These are phyloP conservation scores for Papiliotrema fonsecae DNA, from an alignment of 1,284 basidiomycete species.

Conservation along the genomic window DNA sequence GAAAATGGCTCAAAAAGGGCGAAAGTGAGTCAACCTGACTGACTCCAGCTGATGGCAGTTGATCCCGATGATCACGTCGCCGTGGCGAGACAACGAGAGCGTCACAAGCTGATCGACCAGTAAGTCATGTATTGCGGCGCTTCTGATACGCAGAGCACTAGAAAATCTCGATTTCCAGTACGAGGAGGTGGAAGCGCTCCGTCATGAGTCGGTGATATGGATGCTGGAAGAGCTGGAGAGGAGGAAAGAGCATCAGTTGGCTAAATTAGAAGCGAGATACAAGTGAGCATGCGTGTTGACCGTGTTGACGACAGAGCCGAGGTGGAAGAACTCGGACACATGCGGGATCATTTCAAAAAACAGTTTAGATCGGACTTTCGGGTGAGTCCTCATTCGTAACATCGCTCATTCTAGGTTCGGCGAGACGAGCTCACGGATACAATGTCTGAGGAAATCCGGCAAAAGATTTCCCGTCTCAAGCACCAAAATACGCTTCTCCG, in stretches of 20 bases:
- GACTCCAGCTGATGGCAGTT: slow-evolving; percentile 15
- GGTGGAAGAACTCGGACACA: slow-evolving; percentile 7
- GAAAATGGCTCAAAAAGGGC: slow-evolving; percentile 40
- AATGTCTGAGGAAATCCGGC: background rate
- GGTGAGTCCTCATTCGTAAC: background rate
- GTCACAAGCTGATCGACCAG: slow-evolving; percentile 30
- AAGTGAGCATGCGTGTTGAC: slow-evolving; percentile 11
- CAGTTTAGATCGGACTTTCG: background rate
- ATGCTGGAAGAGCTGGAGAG: slow-evolving; percentile 30
- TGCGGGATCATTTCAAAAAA: slow-evolving; percentile 14
- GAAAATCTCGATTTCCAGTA: slow-evolving; percentile 30
- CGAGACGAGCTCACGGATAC: no score
- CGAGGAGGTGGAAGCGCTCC: slow-evolving; percentile 17
- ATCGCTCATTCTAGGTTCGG: no score
- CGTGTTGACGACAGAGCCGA: slow-evolving; percentile 4
- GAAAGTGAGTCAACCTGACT: slow-evolving; percentile 32
- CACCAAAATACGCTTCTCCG: background rate
- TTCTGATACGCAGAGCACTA: slow-evolving; percentile 22
- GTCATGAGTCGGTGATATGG: slow-evolving; percentile 24
- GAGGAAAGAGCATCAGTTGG: slow-evolving; percentile 14
- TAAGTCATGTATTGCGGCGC: slow-evolving; percentile 7
- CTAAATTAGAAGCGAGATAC: slow-evolving; percentile 13
- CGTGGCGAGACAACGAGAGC: slow-evolving; percentile 33
- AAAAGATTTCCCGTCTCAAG: background rate
- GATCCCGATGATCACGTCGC: slow-evolving; percentile 42